Conservation (phyloP, 2,329 filamentous ascomycete genomes). For the Verticillium tricorpus region DNA sequence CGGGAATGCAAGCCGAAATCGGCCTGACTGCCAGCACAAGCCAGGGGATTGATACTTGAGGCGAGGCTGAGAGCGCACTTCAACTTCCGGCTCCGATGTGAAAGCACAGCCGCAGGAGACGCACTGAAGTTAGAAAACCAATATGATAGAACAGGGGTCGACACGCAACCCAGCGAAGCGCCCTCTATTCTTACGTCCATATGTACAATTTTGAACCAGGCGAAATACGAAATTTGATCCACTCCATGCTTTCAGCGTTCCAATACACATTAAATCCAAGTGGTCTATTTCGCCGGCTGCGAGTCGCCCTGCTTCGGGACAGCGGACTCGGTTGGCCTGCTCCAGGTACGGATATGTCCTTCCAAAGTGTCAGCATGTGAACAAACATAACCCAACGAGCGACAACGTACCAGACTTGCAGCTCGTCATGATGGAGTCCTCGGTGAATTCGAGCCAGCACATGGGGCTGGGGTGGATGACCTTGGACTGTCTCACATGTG, state of each 20-base stretch:
- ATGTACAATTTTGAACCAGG: background rate
- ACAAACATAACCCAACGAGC: conserved; percentile 15
- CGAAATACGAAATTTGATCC: background rate
- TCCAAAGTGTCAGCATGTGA: background rate
- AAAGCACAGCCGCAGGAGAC: too few species aligned
- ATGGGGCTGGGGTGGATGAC: conserved; percentile 80
- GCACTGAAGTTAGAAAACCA: too few species aligned
- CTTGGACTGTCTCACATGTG: conserved; percentile 56
- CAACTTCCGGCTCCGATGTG: too few species aligned
- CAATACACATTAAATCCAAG: background rate
- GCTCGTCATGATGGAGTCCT: conserved; percentile 87
- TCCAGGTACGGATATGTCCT: conserved; percentile 76
- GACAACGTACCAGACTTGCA: conserved; percentile 74
- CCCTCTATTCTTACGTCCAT: background rate
- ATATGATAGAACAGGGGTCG: too few species aligned
- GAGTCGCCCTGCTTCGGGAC: conserved; percentile 10
- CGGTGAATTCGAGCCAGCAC: conserved; percentile 88
- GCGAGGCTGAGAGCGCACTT: too few species aligned
- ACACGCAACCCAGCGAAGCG: background rate
- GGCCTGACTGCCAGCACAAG: too few species aligned
- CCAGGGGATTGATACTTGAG: too few species aligned
- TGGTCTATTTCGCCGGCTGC: background rate
- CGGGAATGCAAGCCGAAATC: too few species aligned
- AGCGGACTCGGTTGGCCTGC: conserved; percentile 44
- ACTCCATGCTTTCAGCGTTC: background rate